Evolutionary conservation across 805 yeast genomes (phyloP), one percentile per base, ranked within the genome.

Genomic region (Starmerella ratchasimensis): DNA sequence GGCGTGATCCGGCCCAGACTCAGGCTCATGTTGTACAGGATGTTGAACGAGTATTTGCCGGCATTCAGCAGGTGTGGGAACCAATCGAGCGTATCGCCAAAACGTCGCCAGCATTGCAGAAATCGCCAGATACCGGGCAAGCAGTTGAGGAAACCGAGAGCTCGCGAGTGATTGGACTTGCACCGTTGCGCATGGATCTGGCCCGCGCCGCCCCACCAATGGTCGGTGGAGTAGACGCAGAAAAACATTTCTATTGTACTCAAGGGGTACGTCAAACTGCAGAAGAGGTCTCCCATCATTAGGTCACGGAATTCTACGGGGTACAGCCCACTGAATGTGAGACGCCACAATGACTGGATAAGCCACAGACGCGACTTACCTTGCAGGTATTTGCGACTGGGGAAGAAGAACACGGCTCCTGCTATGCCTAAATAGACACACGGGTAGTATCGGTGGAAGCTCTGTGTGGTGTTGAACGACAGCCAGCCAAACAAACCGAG

Each of bases 271-370:
- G 94, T 80, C 51, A 90, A 64, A 21, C 94, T 80, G 58, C 93
- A 80, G 36, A 88, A 63, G 22, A 90, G 76, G 58, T 90, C 98
- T 16, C 97, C 98, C 33, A 88, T 45, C 55, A 82, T 83, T 64
- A 90, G 88, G 58, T 90, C 98, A 39, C 86, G 68, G 54, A 90
- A 90, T 59, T 88, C 97, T 37, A 90, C 96, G 0, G 97, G 95
- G 52, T 78, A 90, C 29, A 84, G 64, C 0, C 97, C 97, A 1
- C 94, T 79, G 8, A 80, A 63, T 0, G 77, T 23, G 34, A 90
- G 61, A 51, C 98, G 66, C 67, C 86, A 71, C 1, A 76, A 39
- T 0, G 93, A 75, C 11, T 75, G 59, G 15, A 77, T 62, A 2
- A 88, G 50, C 96, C 96, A 90, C 41, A 66, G 66, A 47, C 96